A percentile compares a stretch with the other conserved stretches of the same genome.
These are phyloP conservation scores for Phytophthora tubulina DNA, from an alignment of 352 stramenopile species.

Conservation along the genomic window DNA sequence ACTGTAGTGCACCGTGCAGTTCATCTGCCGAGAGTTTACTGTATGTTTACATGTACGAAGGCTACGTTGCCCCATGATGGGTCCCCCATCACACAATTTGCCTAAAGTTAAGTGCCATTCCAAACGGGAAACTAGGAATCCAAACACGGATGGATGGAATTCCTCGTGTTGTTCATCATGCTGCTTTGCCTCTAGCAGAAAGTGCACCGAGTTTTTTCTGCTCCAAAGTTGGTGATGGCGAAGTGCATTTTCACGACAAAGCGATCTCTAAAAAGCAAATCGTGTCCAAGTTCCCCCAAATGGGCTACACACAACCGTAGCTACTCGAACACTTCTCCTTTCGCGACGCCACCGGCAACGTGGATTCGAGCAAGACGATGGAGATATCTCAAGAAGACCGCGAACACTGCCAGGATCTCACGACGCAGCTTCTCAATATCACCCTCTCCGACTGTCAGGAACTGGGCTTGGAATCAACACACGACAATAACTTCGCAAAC, in stretches of 20 bases:
- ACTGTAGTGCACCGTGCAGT: neutral
- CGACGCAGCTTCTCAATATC: slow-evolving; percentile 28
- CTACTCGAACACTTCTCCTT: slow-evolving; percentile 14
- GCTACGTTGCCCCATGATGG: neutral
- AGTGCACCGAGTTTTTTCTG: slow-evolving; percentile 2
- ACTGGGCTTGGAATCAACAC: slow-evolving; percentile 22
- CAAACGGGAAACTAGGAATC: slow-evolving; percentile 1
- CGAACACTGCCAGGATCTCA: slow-evolving; percentile 24
- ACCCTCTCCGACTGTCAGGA: slow-evolving; percentile 33
- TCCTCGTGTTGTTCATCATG: slow-evolving; percentile 4
- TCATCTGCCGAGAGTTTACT: neutral
- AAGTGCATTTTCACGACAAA: slow-evolving; percentile 17
- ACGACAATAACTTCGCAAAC: slow-evolving; percentile 10
- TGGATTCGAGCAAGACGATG: slow-evolving; percentile 12
- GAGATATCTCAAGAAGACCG: slow-evolving; percentile 31
- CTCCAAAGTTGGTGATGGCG: slow-evolving; percentile 17
- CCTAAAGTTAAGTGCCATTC: neutral
- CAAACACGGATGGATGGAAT: slow-evolving; percentile 14
- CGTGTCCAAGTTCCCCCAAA: slow-evolving; percentile 3
- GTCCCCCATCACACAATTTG: slow-evolving; percentile 9
- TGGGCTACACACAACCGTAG: neutral
- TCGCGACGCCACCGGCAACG: neutral
- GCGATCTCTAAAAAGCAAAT: slow-evolving; percentile 28
- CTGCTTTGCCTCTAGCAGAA: slow-evolving; percentile 15
- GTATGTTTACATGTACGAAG: neutral